Evolutionary conservation across 2,329 filamentous ascomycete genomes (phyloP), one percentile per base, ranked within the genome.

Genomic region (Colletotrichum aenigma): DNA sequence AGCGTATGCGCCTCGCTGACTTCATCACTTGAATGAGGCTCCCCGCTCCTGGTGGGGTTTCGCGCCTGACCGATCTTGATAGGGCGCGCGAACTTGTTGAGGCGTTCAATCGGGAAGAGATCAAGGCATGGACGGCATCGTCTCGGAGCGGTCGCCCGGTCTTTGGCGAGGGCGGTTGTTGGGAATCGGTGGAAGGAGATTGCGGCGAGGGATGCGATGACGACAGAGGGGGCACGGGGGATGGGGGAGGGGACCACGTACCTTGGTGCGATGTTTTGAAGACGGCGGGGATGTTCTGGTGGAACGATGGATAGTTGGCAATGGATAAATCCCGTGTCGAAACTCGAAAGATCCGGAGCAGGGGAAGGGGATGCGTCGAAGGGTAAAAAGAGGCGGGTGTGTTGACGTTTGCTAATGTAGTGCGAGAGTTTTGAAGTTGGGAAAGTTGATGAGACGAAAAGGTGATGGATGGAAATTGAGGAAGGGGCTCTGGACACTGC

Each of bases 181-280:
- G 71, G 60, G 74, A 28, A 70, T 70, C 66, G 56, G 71, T 70
- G 61, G 70, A 71, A 71, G 66, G 70, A 73, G 64, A 73, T 66
- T 75, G 66, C 74, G 71, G 74, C 74, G 79, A 77, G 80, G 80
- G 78, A 79, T 81, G 80, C 80, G 83, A 86, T 86, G 84, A 85
- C 84, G 84, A 86, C 82, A 85, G 84, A 82, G 82, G 82, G 81
- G 79, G 80, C 77, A 80, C 79, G 79, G 81, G 80, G 77, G 32
- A 55, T 52, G 21, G 62, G 71, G 71, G 71, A 70, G 65, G 70
- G 71, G 71, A 76, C 77, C 70, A 78, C 77, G 70, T 78, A 79
- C 78, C 78, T 79, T 75, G 60, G 60, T 75, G 71, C 71, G 66
- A 75, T 70, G 71, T 75, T 75, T 76, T 76, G 71, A 76, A 66